phyloP scores from a whole-genome alignment of 129 eudicot genomes.

The Flaveria robusta region DNA sequence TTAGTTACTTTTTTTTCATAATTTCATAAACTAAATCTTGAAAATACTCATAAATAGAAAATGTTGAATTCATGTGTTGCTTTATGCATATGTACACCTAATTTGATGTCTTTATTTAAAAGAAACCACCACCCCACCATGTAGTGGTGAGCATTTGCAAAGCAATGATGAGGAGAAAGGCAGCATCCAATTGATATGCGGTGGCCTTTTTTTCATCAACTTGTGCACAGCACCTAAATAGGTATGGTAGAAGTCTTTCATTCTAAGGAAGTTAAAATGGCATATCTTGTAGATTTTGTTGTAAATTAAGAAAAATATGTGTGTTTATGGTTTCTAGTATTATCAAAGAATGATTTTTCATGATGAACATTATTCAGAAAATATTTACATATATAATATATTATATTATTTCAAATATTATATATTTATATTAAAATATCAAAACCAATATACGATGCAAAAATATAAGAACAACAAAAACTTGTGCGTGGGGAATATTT shows the following conservation, averaged over 20 bases:
- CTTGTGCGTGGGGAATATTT: constrained; percentile 1
- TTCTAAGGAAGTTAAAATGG: neutral
- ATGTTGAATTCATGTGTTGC: constrained; percentile 1
- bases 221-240: constrained; percentile 22
- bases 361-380: neutral
- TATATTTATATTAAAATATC: neutral
- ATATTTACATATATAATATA: neutral
- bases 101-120: constrained; percentile 14
- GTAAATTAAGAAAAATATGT: neutral
- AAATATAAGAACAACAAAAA: neutral
- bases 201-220: constrained; percentile 26
- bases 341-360: neutral
- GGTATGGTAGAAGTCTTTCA: constrained; percentile 5
- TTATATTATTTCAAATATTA: too few species aligned
- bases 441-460: neutral
- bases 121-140: constrained; percentile 5
- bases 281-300: neutral
- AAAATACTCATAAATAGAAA: neutral
- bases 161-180: constrained; percentile 27
- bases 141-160: constrained; percentile 37
- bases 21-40: neutral
- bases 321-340: too few species aligned
- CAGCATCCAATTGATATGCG: constrained; percentile 25
- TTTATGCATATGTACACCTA: constrained; percentile 30
- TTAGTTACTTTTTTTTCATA: neutral